Percentiles rank a stretch among this genome's conserved stretches.
These are phyloP conservation scores for Sphaerosporella brunnea DNA, from an alignment of 495 filamentous ascomycete genomes.

Conservation along the genomic window DNA sequence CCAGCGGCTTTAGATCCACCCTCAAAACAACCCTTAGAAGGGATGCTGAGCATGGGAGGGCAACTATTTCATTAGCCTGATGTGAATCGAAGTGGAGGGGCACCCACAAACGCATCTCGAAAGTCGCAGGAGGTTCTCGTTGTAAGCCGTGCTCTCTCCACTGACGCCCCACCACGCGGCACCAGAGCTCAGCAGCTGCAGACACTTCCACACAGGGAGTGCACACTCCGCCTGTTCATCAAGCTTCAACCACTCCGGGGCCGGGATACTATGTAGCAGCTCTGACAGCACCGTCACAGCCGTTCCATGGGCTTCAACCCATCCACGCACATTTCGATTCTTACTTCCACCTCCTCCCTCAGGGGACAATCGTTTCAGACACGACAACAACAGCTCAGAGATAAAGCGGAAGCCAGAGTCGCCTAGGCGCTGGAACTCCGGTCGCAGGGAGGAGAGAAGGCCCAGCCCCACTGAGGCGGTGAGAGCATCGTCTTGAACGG, in stretches of 20 bases:
- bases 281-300: slow-evolving; percentile 13
- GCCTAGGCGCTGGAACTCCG: slow-evolving; percentile 9
- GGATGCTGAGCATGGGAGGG: slow-evolving; percentile 9
- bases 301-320: slow-evolving; percentile 8
- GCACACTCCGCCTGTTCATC: slow-evolving; percentile 7
- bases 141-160: slow-evolving; percentile 2
- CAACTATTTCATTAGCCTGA: slow-evolving; percentile 6
- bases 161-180: slow-evolving; percentile 14
- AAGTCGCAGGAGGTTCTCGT: slow-evolving; percentile 9
- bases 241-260: slow-evolving; percentile 7
- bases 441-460: slow-evolving; percentile 6
- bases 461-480: slow-evolving; percentile 5
- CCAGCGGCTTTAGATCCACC: slow-evolving; percentile 11
- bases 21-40: slow-evolving; percentile 14
- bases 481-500: background rate
- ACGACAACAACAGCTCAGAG: slow-evolving; percentile 12
- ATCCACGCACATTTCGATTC: background rate
- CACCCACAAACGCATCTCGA: slow-evolving; percentile 15
- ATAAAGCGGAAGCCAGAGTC: slow-evolving; percentile 14
- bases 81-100: background rate
- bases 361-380: slow-evolving; percentile 6
- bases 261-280: slow-evolving; percentile 12
- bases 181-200: slow-evolving; percentile 11
- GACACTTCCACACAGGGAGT: slow-evolving; percentile 9
- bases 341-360: background rate